Conservation (phyloP, 257 asterid species). For the Mitragyna speciosa region DNA sequence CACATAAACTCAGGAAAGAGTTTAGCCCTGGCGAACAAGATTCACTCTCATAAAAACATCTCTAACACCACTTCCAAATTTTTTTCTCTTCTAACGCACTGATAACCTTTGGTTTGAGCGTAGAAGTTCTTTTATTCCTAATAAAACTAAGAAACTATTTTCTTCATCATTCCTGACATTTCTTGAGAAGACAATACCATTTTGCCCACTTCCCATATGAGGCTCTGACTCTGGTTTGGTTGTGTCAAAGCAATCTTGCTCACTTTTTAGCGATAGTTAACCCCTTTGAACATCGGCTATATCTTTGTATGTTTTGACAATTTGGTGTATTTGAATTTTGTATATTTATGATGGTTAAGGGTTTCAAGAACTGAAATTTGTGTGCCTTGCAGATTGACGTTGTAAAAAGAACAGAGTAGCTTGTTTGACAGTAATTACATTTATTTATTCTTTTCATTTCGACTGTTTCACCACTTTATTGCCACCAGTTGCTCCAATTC, state of each 20-base stretch:
- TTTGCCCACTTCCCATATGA: not conserved
- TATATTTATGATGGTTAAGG: not conserved
- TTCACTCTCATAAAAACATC: conserved; percentile 23
- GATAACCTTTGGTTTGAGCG: conserved; percentile 63
- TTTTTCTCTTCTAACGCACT: conserved; percentile 36
- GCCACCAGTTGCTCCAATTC: not conserved
- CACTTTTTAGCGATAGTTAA: not conserved
- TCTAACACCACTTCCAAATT: not conserved
- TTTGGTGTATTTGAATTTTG: conserved; percentile 7
- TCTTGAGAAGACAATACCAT: not conserved
- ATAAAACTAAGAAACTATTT: conserved; percentile 1
- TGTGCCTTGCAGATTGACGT: conserved; percentile 9
- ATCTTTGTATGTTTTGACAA: not conserved
- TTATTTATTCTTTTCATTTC: conserved; percentile 3
- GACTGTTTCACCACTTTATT: not conserved
- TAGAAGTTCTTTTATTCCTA: conserved; percentile 8
- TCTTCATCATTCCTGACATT: not conserved
- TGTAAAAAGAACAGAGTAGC: conserved; percentile 2
- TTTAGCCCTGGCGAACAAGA: conserved; percentile 53
- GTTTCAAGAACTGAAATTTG: not conserved
- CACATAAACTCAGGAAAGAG: conserved; percentile 71
- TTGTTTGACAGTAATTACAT: not conserved
- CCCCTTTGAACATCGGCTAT: too few relatives aligned
- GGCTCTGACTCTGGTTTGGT: not conserved
- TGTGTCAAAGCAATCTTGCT: not conserved